Evolutionary conservation across 495 filamentous ascomycete genomes (phyloP).

Genomic region (Annulohypoxylon moriforme): DNA sequence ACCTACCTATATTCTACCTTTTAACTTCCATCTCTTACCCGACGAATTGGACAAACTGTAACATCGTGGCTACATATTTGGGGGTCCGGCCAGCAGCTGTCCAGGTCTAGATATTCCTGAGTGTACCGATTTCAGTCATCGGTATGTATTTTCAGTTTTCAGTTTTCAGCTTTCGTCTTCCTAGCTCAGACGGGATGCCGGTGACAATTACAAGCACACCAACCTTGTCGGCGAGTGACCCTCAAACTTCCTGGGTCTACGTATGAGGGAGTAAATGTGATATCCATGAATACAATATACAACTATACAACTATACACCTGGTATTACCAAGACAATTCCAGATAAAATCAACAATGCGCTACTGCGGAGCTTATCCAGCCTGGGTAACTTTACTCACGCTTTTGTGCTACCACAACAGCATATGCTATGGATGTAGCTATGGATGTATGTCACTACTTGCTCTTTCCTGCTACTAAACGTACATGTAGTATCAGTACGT

Average conservation of each 20-base stretch:
- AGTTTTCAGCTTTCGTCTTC: neutral
- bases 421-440: constrained; percentile 2
- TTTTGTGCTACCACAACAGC: constrained; percentile 18
- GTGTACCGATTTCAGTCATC: neutral
- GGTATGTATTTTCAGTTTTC: neutral
- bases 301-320: neutral
- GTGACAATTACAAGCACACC: constrained; percentile 8
- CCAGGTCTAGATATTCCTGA: neutral
- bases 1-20: neutral
- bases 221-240: constrained; percentile 21
- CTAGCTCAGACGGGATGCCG: constrained; percentile 21
- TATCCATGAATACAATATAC: neutral
- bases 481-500: neutral
- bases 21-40: constrained; percentile 17
- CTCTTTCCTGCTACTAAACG: neutral
- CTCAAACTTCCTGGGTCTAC: constrained; percentile 5
- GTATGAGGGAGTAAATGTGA: constrained; percentile 25
- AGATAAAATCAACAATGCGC: constrained; percentile 19
- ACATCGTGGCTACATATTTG: constrained; percentile 30
- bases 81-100: constrained; percentile 30
- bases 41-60: constrained; percentile 33
- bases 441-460: neutral
- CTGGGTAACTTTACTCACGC: constrained; percentile 40
- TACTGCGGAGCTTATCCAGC: constrained; percentile 33
- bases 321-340: neutral